Percentiles rank a stretch among this genome's conserved stretches.
Evolutionary conservation across 208 protist species (phyloP).

Genomic region (Trypanosomatidae sp.): DNA sequence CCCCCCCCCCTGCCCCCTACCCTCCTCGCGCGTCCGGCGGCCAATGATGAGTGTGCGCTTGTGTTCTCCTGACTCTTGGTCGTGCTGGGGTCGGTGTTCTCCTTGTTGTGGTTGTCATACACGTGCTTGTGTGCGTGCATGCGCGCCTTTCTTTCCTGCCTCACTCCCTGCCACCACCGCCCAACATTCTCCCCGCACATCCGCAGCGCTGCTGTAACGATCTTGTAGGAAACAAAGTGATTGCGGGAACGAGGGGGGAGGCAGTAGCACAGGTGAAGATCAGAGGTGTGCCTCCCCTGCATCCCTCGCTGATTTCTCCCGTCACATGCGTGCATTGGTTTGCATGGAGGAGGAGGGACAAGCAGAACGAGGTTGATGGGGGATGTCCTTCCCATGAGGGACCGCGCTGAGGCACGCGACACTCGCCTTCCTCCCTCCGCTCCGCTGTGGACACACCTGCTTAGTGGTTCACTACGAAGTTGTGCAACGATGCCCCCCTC

Average conservation of each 20-base stretch:
- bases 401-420: background rate
- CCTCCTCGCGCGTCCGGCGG: background rate
- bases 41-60: background rate
- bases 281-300: background rate
- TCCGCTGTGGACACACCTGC: background rate
- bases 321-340: no score
- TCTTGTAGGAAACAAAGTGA: no score
- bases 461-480: background rate
- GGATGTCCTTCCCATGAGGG: background rate
- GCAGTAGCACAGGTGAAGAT: background rate
- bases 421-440: background rate
- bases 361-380: background rate
- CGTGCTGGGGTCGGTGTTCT: background rate
- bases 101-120: constrained; percentile 1
- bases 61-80: background rate
- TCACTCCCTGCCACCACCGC: background rate
- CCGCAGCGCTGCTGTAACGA: background rate
- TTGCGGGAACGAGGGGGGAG: background rate
- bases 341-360: no score
- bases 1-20: background rate
- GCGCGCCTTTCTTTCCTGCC: background rate
- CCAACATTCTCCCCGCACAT: background rate
- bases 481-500: background rate
- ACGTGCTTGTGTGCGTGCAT: background rate
- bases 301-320: no score